Evolutionary conservation across 805 yeast species (phyloP), one percentile per base, ranked within the genome.

Genomic region (Zygosaccharomyces bailii): DNA sequence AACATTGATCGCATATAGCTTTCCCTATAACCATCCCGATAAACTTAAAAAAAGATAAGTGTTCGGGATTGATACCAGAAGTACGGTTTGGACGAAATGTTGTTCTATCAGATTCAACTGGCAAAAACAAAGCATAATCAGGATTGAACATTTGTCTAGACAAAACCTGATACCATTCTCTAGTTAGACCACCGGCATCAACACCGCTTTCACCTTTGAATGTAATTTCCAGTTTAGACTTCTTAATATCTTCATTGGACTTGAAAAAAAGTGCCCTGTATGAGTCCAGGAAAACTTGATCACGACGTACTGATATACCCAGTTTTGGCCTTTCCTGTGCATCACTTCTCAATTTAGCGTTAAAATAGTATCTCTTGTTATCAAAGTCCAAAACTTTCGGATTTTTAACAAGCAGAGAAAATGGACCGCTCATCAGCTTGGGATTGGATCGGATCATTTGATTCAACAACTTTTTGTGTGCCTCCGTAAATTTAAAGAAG

Each of bases 151-250:
- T 90, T 62, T 91, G 97, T 50, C 96, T 74, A 0, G 96, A 82
- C 37, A 93, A 67, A 4, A 90, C 96, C 61, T 90, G 97, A 59
- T 84, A 90, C 99, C 99, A 93, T 63, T 93, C 99, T 58, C 99
- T 74, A 0, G 97, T 86, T 11, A 93, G 82, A 32, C 99, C 99
- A 54, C 99, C 99, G 2, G 96, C 99, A 72, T 93, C 99, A 39
- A 93, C 86, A 54, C 98, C 99, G 43, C 84, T 84, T 65, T 93
- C 99, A 1, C 96, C 96, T 50, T 81, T 81, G 69, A 93, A 93
- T n/a, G 76, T 75, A 33, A 93, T 79, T 40, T 84, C 90, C 53
- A 93, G 68, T 52, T 82, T 83, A 2, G 90, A 75, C 39, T 79
- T 73, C 53, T 81, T 78, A 58, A 89, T 79, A 44, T 84, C 91